Evolutionary conservation across 768 basidiomycete genomes (phyloP), one percentile per base, ranked within the genome.

Genomic region (Amanita jacksonii): DNA sequence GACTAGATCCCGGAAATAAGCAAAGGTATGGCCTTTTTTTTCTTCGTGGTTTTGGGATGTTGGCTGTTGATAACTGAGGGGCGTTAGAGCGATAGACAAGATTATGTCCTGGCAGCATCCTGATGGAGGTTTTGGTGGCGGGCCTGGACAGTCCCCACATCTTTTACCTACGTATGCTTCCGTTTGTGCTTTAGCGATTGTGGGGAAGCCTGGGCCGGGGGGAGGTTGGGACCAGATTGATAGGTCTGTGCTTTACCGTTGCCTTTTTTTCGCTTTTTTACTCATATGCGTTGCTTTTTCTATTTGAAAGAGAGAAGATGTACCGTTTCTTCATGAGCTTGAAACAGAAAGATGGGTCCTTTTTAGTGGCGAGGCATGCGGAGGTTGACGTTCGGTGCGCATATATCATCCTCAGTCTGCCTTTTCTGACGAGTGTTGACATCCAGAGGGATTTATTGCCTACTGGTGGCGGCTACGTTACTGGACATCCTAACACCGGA

Each of bases 261-360:
- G 16, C 13, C 6, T 5, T 50, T 19, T 18, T 22, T 27, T 45
- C 25, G 32, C 7, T 1, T 32, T 4, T n/a, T 35, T 3, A 9
- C 19, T 33, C 18, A n/a, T n/a, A n/a, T n/a, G n/a, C n/a, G n/a
- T n/a, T 33, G 24, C n/a, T 5, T 27, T 8, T 8, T 43, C 35
- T 43, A 9, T 19, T 38, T 8, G n/a, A 23, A 27, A 86, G 89
- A 32, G 64, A 77, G 53, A 81, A 76, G 50, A 70, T 93, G 55
- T 94, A 97, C 59, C 61, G 76, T 3, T 96, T 90, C 63, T 92
- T 96, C 64, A 77, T 94, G 77, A 80, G 85, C 1, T 62, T 97
- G 49, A 99, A 99, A 59, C 83, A 90, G 54, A 72, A 79, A 1
- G 93, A 98, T 56, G 96, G 96, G 0, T 91, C 91, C 0, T 98